Percentiles rank a stretch among this genome's conserved stretches.
Evolutionary conservation across 2,329 filamentous ascomycete species (phyloP).

Genomic region (Cordyceps pruinosa): DNA sequence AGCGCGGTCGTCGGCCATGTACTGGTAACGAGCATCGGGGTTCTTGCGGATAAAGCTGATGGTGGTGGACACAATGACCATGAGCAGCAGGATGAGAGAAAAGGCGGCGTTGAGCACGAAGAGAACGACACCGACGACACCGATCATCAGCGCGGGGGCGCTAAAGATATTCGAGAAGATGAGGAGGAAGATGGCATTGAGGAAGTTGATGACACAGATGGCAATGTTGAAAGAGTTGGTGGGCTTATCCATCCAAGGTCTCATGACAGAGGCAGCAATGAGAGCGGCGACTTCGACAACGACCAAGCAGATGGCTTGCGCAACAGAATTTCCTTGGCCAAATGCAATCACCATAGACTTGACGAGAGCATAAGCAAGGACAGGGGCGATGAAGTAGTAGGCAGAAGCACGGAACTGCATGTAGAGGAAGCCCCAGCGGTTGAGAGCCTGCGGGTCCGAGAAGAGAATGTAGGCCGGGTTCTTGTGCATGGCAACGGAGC

Average conservation of each 20-base stretch:
- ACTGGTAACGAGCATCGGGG: constrained; percentile 89
- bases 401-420: constrained; percentile 93
- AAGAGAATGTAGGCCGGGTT: constrained; percentile 97
- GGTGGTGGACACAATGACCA: constrained; percentile 56
- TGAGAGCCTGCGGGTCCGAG: constrained; percentile 86
- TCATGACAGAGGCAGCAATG: constrained; percentile 69
- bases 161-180: constrained; percentile 85
- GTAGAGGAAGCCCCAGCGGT: constrained; percentile 98
- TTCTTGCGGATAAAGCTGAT: constrained; percentile 84
- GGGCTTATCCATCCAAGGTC: constrained; percentile 99
- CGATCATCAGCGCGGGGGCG: constrained; percentile 74
- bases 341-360: constrained; percentile 88
- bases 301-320: constrained; percentile 78
- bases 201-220: constrained; percentile 82
- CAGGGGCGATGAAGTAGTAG: constrained; percentile 87
- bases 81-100: constrained; percentile 72
- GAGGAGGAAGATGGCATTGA: constrained; percentile 83
- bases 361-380: constrained; percentile 70
- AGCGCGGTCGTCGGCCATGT: constrained; percentile 91
- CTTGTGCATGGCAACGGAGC: constrained; percentile 85
- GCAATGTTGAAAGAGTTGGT: constrained; percentile 95
- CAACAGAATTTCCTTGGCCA: constrained; percentile 60
- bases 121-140: constrained; percentile 82
- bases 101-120: constrained; percentile 85
- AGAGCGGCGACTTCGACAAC: constrained; percentile 75